Evolutionary conservation across 805 yeast genomes (phyloP).

Genomic region (Torulaspora maleeae): DNA sequence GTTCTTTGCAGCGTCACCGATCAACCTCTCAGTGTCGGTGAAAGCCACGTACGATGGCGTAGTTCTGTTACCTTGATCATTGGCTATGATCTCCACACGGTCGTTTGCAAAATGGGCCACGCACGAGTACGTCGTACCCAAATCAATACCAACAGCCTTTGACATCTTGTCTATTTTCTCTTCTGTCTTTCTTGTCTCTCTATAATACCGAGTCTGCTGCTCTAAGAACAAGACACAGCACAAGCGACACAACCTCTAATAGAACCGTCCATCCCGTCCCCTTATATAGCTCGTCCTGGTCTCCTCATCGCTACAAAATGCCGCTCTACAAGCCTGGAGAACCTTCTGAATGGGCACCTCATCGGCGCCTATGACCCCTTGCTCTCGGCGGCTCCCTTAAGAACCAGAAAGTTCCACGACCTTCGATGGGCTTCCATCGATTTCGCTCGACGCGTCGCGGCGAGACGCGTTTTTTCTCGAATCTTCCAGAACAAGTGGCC

Average conservation of each 20-base stretch:
- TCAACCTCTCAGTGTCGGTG: constrained; percentile 86
- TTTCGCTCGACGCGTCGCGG: not conserved
- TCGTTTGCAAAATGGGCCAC: constrained; percentile 92
- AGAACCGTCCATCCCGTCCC: not conserved
- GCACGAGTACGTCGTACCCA: constrained; percentile 91
- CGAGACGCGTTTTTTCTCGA: not conserved
- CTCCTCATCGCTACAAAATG: constrained; percentile 1
- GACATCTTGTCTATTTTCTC: constrained; percentile 38
- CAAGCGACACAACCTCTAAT: not conserved
- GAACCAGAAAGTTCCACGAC: constrained; percentile 4
- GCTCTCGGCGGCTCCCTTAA: constrained; percentile 5
- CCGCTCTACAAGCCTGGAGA: not conserved
- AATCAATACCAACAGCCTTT: constrained; percentile 67
- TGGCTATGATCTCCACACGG: constrained; percentile 91
- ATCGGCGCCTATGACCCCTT: not conserved
- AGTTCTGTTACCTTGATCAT: constrained; percentile 98
- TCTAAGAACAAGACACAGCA: not conserved
- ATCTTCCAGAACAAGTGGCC: constrained; percentile 4
- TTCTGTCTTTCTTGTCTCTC: constrained; percentile 5
- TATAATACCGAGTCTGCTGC: constrained; percentile 2
- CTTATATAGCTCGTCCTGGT: constrained; percentile 5
- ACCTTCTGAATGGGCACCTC: not conserved
- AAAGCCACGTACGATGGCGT: constrained; percentile 96
- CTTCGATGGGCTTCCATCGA: constrained; percentile 5
- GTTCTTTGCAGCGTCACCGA: constrained; percentile 97